These are phyloP conservation scores for Prunus davidiana DNA, from an alignment of 306 rosid genomes.

Conservation along the genomic window DNA sequence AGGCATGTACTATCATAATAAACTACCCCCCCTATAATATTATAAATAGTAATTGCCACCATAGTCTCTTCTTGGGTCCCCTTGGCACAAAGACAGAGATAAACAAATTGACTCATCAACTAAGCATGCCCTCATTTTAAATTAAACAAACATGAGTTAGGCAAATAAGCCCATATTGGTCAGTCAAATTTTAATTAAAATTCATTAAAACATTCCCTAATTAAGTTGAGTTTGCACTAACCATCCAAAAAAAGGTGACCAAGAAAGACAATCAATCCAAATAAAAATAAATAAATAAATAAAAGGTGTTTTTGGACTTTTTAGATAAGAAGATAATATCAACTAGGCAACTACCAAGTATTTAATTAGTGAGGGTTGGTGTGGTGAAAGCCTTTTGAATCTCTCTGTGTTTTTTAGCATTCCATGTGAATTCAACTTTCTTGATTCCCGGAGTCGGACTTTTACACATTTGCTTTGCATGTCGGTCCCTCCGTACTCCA, in stretches of 20 bases:
- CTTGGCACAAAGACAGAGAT: neutral
- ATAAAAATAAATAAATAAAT: neutral
- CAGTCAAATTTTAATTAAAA: neutral
- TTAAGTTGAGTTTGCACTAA: neutral
- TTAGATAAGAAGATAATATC: neutral
- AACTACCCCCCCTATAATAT: too few relatives aligned
- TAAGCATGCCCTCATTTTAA: too few relatives aligned
- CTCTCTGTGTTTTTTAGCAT: neutral
- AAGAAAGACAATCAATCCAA: neutral
- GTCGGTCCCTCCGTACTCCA: neutral
- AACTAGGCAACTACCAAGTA: neutral
- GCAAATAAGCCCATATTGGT: neutral
- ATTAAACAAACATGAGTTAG: neutral
- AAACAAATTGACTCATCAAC: neutral
- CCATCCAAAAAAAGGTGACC: neutral
- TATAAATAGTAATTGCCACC: neutral
- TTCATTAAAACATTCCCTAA: neutral
- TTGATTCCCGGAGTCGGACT: neutral
- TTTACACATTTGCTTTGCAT: neutral
- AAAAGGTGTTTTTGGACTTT: neutral
- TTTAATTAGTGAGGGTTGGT: neutral
- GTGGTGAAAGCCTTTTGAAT: neutral
- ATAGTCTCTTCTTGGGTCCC: neutral
- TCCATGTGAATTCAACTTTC: neutral
- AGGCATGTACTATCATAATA: too few relatives aligned